Evolutionary conservation across 108 stramenopile species (phyloP).

Genomic region (Bacterosira constricta): DNA sequence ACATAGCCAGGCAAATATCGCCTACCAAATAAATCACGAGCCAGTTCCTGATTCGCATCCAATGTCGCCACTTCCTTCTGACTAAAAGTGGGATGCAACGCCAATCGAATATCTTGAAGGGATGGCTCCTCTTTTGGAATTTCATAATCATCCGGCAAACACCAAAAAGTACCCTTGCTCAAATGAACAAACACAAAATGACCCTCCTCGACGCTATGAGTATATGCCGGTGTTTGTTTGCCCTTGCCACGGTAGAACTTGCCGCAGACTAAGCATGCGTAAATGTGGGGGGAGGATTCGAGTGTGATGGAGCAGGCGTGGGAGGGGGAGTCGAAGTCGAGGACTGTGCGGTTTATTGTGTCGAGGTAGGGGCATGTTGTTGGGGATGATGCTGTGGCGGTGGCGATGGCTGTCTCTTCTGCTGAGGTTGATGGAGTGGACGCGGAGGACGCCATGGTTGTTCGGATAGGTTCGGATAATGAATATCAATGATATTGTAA

Average conservation of each 20-base stretch:
- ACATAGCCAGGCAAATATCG: conserved; percentile 95
- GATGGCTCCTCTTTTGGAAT: conserved; percentile 78
- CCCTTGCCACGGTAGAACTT: conserved; percentile 96
- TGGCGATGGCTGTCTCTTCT: no score
- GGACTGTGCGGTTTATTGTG: conserved; percentile 91
- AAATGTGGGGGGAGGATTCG: conserved; percentile 91
- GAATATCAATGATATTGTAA: no score
- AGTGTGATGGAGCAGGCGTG: conserved; percentile 92
- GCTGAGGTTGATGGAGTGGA: no score
- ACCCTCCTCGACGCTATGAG: conserved; percentile 88
- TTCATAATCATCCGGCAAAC: conserved; percentile 96
- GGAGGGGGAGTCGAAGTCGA: conserved; percentile 95
- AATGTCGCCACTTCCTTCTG: conserved; percentile 66
- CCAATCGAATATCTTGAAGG: conserved; percentile 83
- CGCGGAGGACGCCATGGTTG: no score
- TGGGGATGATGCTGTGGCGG: background rate
- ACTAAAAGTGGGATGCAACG: conserved; percentile 85
- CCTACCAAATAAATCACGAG: conserved; percentile 90
- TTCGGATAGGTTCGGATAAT: no score
- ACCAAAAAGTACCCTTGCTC: conserved; percentile 80
- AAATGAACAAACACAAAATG: conserved; percentile 96
- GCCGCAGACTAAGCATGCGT: conserved; percentile 97
- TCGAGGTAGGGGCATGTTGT: conserved; percentile 94
- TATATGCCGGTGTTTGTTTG: conserved; percentile 92
- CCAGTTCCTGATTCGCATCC: conserved; percentile 77